These are phyloP conservation scores for Tylopilus rubrobrunneus DNA, from an alignment of 768 basidiomycete genomes.

Conservation along the genomic window DNA sequence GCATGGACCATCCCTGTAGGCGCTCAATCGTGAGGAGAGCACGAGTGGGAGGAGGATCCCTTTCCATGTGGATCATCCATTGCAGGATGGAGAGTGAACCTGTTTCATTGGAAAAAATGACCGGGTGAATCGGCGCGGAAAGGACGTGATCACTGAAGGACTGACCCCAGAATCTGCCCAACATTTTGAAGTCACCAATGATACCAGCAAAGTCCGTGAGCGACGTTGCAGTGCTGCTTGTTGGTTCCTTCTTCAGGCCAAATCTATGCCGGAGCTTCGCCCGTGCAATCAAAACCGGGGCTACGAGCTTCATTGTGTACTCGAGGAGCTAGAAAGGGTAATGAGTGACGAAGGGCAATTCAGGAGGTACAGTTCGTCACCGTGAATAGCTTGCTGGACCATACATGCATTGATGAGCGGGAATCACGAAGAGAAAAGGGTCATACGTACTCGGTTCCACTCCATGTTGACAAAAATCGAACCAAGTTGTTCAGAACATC, in stretches of 20 bases:
- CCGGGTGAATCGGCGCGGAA: background rate
- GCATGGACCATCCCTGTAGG: slow-evolving; percentile 70
- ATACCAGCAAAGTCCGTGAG: slow-evolving; percentile 51
- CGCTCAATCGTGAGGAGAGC: slow-evolving; percentile 73
- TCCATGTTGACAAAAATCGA: slow-evolving; percentile 78
- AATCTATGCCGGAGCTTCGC: slow-evolving; percentile 66
- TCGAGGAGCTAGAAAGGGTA: slow-evolving; percentile 55
- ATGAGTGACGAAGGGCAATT: background rate
- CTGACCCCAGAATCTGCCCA: slow-evolving; percentile 79
- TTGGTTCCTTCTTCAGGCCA: slow-evolving; percentile 51
- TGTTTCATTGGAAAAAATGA: slow-evolving; percentile 24
- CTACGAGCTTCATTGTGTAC: slow-evolving; percentile 66
- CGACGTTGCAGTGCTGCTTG: slow-evolving; percentile 50
- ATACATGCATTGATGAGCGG: slow-evolving; percentile 8
- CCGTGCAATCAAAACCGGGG: slow-evolving; percentile 62
- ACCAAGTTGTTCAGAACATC: slow-evolving; percentile 68
- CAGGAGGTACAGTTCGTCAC: slow-evolving; percentile 30
- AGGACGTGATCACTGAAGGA: slow-evolving; percentile 13
- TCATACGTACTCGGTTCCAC: slow-evolving; percentile 75
- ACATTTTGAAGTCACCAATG: slow-evolving; percentile 63
- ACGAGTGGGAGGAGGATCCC: slow-evolving; percentile 66
- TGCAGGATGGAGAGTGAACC: slow-evolving; percentile 77
- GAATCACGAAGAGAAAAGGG: slow-evolving; percentile 6
- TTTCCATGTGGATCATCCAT: slow-evolving; percentile 75
- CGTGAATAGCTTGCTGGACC: slow-evolving; percentile 68